Percentiles rank a stretch among this genome's conserved stretches.
phyloP scores from a whole-genome alignment of 129 eudicot species.

The Mikania micrantha region DNA sequence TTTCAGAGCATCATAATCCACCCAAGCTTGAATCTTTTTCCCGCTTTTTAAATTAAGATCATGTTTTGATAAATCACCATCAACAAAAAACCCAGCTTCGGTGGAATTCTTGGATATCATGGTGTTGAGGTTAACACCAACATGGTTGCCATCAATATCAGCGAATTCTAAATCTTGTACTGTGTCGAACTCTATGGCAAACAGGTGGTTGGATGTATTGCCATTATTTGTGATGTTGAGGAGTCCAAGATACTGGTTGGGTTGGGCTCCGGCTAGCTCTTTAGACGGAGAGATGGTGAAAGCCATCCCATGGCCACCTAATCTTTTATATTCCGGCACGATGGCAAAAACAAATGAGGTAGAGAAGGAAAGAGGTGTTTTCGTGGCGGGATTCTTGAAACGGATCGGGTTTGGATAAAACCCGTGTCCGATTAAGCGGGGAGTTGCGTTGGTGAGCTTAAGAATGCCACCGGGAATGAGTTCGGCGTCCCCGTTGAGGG shows the following conservation, averaged over 20 bases:
- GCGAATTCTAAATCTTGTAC: constrained; percentile 59
- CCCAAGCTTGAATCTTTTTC: constrained; percentile 60
- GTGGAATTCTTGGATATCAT: constrained; percentile 52
- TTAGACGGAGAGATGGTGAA: constrained; percentile 46
- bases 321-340: constrained; percentile 38
- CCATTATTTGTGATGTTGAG: constrained; percentile 53
- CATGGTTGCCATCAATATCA: constrained; percentile 65
- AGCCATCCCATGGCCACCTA: constrained; percentile 89
- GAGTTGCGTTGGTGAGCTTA: constrained; percentile 42
- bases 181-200: constrained; percentile 76
- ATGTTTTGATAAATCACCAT: constrained; percentile 40
- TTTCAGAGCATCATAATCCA: constrained; percentile 57
- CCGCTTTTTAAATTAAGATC: constrained; percentile 42
- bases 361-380: constrained; percentile 52
- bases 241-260: constrained; percentile 71
- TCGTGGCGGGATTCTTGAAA: constrained; percentile 42
- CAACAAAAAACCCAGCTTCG: constrained; percentile 38
- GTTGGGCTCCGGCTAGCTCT: constrained; percentile 49
- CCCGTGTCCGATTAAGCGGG: constrained; percentile 55
- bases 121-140: constrained; percentile 60
- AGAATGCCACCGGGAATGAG: constrained; percentile 41
- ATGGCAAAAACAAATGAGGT: constrained; percentile 65
- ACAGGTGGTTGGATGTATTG: constrained; percentile 56
- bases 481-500: constrained; percentile 41
- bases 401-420: constrained; percentile 41